Evolutionary conservation across 257 asterid species (phyloP).

Genomic region (Solanum virginianum): DNA sequence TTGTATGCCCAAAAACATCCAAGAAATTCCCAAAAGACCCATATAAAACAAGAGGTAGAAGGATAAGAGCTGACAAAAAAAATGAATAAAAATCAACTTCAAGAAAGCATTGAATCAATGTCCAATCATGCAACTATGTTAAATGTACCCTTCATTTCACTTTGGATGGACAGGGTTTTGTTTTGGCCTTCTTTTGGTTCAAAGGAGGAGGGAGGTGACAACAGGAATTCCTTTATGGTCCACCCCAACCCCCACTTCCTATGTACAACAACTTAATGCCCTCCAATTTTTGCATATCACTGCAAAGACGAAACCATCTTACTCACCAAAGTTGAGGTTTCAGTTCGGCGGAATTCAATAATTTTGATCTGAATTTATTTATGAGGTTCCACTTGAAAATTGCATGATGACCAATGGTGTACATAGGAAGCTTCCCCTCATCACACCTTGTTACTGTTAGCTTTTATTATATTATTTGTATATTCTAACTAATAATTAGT

Average conservation of each 20-base stretch:
- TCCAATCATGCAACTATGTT: constrained; percentile 4
- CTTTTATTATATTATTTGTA: neutral
- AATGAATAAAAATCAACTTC: neutral
- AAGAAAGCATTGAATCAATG: neutral
- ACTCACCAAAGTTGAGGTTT: too few species aligned
- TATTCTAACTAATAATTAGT: neutral
- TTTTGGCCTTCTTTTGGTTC: neutral
- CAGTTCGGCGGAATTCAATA: too few species aligned
- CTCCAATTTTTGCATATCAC: neutral
- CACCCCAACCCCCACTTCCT: neutral
- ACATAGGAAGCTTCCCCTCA: neutral
- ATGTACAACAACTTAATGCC: neutral
- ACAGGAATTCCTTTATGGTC: neutral
- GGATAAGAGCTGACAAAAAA: neutral
- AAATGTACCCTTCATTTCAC: neutral
- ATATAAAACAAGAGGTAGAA: neutral
- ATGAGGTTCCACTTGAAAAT: neutral
- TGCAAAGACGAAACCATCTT: too few species aligned
- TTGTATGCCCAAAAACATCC: neutral
- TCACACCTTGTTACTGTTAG: neutral
- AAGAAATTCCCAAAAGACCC: neutral
- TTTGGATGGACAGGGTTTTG: constrained; percentile 10
- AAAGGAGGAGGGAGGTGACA: neutral
- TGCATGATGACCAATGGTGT: neutral
- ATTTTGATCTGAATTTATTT: neutral